Conservation (phyloP, 768 basidiomycete species). For the Tricholoma terreum region DNA sequence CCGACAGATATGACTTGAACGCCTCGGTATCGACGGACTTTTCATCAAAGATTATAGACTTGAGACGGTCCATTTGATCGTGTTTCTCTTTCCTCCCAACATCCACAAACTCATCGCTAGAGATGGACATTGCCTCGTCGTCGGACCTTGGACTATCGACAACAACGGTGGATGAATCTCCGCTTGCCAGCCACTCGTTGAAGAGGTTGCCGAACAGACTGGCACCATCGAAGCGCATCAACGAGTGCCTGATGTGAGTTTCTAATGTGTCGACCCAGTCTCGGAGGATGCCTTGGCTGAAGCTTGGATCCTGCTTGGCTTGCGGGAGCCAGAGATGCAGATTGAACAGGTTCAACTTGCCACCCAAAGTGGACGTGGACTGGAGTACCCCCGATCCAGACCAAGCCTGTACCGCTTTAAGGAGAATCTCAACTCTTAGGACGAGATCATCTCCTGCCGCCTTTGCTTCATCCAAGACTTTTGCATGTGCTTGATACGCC, state of each 20-base stretch:
- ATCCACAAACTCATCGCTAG: conserved; percentile 17
- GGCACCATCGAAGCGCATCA: conserved; percentile 37
- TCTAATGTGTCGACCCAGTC: conserved; percentile 39
- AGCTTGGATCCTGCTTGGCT: conserved; percentile 39
- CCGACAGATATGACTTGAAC: conserved; percentile 33
- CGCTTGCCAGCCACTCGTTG: conserved; percentile 43
- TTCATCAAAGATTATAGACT: conserved; percentile 39
- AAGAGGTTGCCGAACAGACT: conserved; percentile 40
- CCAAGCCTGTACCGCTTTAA: conserved; percentile 34
- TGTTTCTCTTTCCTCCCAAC: conserved; percentile 39
- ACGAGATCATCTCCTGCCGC: conserved; percentile 20
- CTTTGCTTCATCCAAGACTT: conserved; percentile 27
- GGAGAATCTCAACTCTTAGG: conserved; percentile 32
- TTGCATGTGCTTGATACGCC: conserved; percentile 32
- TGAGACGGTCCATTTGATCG: conserved; percentile 28
- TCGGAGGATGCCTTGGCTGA: conserved; percentile 31
- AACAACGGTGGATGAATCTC: conserved; percentile 33
- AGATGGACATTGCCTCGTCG: conserved; percentile 3
- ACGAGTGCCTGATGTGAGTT: conserved; percentile 35
- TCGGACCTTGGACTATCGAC: conserved; percentile 11
- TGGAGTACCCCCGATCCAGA: conserved; percentile 29
- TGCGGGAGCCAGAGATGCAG: conserved; percentile 38
- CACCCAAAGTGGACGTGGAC: conserved; percentile 11
- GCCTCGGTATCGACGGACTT: conserved; percentile 29
- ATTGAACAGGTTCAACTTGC: conserved; percentile 26